Evolutionary conservation across 768 basidiomycete species (phyloP).

Genomic region (Filobasidium floriforme): DNA sequence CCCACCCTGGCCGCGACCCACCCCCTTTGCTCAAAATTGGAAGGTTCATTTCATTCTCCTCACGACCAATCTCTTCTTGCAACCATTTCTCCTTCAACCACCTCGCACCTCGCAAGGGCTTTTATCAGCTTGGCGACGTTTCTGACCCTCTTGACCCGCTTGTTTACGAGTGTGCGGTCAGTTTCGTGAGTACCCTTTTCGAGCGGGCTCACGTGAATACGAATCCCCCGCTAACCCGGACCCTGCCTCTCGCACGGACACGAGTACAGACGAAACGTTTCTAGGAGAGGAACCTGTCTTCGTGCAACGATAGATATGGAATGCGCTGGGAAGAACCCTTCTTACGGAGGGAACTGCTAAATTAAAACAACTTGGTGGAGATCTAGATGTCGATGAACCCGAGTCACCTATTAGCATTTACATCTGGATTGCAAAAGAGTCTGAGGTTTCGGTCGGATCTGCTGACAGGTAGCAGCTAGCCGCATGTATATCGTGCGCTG

Average conservation of each 20-base stretch:
- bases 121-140: conserved; percentile 14
- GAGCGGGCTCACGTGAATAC: neutral
- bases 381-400: conserved; percentile 19
- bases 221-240: neutral
- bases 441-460: too few relatives aligned
- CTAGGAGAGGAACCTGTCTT: neutral
- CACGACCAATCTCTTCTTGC: too few relatives aligned
- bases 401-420: conserved; percentile 28
- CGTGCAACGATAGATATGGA: neutral
- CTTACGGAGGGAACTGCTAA: conserved; percentile 22
- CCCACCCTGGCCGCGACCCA: neutral
- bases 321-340: conserved; percentile 3
- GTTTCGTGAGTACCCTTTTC: neutral
- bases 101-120: neutral
- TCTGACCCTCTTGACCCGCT: conserved; percentile 2
- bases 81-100: neutral
- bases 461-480: too few relatives aligned
- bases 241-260: too few relatives aligned
- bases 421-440: conserved; percentile 1
- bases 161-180: conserved; percentile 1
- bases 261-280: neutral
- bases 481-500: too few relatives aligned
- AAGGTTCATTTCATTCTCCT: too few relatives aligned
- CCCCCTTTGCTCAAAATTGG: too few relatives aligned
- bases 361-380: conserved; percentile 29